These are phyloP conservation scores for Pseudogymnoascus destructans DNA, from an alignment of 2,329 filamentous ascomycete species.

Conservation along the genomic window DNA sequence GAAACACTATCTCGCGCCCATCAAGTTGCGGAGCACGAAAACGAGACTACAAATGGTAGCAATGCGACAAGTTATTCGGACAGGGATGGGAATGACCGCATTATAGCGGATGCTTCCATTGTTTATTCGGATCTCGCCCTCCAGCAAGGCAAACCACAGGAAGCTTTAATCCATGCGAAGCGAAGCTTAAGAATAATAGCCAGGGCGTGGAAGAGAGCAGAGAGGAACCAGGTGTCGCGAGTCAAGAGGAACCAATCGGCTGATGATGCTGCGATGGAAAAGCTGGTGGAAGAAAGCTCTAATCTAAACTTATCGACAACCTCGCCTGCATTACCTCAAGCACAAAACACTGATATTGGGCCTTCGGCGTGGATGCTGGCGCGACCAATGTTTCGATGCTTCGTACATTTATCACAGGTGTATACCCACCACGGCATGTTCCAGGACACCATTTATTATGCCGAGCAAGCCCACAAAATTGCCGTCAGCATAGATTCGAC, in stretches of 20 bases:
- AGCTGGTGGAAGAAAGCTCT: slow-evolving; percentile 24
- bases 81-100: slow-evolving; percentile 19
- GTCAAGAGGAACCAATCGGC: slow-evolving; percentile 9
- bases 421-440: slow-evolving; percentile 79
- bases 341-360: slow-evolving; percentile 29
- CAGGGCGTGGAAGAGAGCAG: slow-evolving; percentile 28
- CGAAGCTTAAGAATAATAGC: slow-evolving; percentile 38
- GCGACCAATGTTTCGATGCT: slow-evolving; percentile 55
- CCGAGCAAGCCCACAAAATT: slow-evolving; percentile 69
- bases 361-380: slow-evolving; percentile 72
- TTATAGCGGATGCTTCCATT: slow-evolving; percentile 27
- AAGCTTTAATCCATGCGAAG: slow-evolving; percentile 44
- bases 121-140: slow-evolving; percentile 26
- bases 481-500: slow-evolving; percentile 32
- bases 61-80: slow-evolving; percentile 13
- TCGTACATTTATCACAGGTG: slow-evolving; percentile 61
- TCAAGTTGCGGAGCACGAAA: slow-evolving; percentile 19
- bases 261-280: slow-evolving; percentile 18
- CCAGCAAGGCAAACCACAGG: slow-evolving; percentile 39
- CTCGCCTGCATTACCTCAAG: slow-evolving; percentile 30
- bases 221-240: slow-evolving; percentile 9
- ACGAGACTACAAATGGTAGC: slow-evolving; percentile 14
- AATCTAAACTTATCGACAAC: slow-evolving; percentile 26
- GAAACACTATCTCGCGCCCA: slow-evolving; percentile 22
- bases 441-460: slow-evolving; percentile 77